Evolutionary conservation across 108 stramenopile species (phyloP).

Genomic region (Heterococcus sp.): DNA sequence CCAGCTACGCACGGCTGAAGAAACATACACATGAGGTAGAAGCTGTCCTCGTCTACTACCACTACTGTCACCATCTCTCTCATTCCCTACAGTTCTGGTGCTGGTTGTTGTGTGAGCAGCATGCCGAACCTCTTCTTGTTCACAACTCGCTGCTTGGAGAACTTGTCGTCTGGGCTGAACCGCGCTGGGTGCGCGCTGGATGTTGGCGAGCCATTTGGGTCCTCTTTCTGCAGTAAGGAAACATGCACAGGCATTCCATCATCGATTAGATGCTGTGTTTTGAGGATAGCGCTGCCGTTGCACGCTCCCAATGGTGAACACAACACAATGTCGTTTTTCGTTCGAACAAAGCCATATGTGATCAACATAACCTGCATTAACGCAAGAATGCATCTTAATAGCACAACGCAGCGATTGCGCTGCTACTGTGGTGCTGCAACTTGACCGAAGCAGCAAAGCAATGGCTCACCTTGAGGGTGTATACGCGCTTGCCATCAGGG

Average conservation of each 20-base stretch:
- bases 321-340: too few relatives aligned
- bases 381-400: too few relatives aligned
- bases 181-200: slow-evolving; percentile 66
- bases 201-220: slow-evolving; percentile 34
- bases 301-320: too few relatives aligned
- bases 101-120: slow-evolving; percentile 81
- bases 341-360: too few relatives aligned
- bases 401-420: too few relatives aligned
- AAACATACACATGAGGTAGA: not conserved
- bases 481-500: slow-evolving; percentile 84
- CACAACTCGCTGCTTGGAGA: slow-evolving; percentile 85
- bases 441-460: too few relatives aligned
- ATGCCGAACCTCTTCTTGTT: slow-evolving; percentile 94
- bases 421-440: too few relatives aligned
- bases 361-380: too few relatives aligned
- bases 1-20: too few relatives aligned
- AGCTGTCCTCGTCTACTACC: not conserved
- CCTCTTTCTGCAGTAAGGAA: slow-evolving; percentile 33
- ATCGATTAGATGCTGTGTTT: too few relatives aligned
- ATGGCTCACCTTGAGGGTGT: slow-evolving; percentile 90
- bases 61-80: not conserved
- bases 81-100: slow-evolving; percentile 24
- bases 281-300: too few relatives aligned
- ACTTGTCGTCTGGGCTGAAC: slow-evolving; percentile 99
- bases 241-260: too few relatives aligned